Conservation (phyloP, 140 eudicot genomes). For the Senecio squalidus region DNA sequence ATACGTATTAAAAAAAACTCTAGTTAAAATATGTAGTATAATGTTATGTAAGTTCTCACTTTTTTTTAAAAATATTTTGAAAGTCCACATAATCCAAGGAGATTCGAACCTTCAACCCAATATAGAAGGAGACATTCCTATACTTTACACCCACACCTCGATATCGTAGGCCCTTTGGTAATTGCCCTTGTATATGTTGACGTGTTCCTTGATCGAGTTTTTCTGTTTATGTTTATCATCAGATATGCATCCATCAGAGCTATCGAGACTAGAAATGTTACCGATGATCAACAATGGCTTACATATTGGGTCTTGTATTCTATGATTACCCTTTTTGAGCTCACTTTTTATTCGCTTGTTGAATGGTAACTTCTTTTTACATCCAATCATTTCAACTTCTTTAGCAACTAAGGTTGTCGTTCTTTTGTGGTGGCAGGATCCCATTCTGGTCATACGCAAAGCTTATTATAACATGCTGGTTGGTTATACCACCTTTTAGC, state of each 20-base stretch:
- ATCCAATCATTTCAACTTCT: not conserved
- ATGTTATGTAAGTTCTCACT: too few relatives aligned
- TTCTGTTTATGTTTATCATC: not conserved
- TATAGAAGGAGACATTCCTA: too few relatives aligned
- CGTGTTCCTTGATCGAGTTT: not conserved
- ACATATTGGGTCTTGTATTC: constrained; percentile 95
- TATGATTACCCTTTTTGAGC: constrained; percentile 90
- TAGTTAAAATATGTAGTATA: too few relatives aligned
- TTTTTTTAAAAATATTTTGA: too few relatives aligned
- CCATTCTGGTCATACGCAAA: constrained; percentile 92
- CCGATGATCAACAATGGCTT: constrained; percentile 94
- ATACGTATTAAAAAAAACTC: too few relatives aligned
- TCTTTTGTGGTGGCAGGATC: constrained; percentile 53
- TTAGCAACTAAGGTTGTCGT: constrained; percentile 1
- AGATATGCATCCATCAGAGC: constrained; percentile 94
- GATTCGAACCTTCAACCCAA: too few relatives aligned
- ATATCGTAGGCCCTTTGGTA: not conserved
- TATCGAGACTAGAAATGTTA: constrained; percentile 71
- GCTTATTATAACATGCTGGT: constrained; percentile 84
- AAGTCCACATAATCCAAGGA: too few relatives aligned
- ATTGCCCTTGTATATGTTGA: not conserved
- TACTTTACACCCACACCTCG: too few relatives aligned
- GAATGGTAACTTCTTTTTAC: constrained; percentile 51
- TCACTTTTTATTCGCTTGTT: constrained; percentile 65
- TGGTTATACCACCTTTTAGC: constrained; percentile 87